Evolutionary conservation across 2,329 filamentous ascomycete species (phyloP), one percentile per base, ranked within the genome.

Genomic region (Beauveria bassiana): DNA sequence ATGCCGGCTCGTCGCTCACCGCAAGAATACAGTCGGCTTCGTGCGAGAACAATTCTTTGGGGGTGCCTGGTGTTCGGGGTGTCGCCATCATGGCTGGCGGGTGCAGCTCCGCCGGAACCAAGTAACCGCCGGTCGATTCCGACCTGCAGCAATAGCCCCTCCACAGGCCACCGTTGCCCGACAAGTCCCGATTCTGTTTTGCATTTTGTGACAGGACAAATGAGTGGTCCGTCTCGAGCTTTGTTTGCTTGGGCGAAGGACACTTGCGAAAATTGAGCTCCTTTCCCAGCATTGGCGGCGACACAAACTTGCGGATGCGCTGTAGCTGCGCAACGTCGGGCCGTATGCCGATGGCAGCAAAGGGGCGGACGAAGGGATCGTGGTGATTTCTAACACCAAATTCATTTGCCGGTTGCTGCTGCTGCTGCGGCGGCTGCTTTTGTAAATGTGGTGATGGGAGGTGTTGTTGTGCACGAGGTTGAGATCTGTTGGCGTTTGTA

Each of bases 221-320:
- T 66, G 77, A 83, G 69, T 91, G 89, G 61, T 90, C 87, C 1
- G 89, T 86, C 70, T 96, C 91, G 68, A 96, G 88, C 68, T 91
- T 87, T 18, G 92, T 96, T 60, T 87, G 84, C 72, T 93, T 88
- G 6, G 93, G 93, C 28, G 93, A 96, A 10, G 83, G 81, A 71
- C 91, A 96, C 71, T 83, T 84, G 40, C 91, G 90, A 71, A 97
- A 96, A 28, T 81, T 79, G 60, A 98, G 82, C 66, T 96, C 89
- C 62, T 80, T 77, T 61, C 93, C 93, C 12, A 96, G 84, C 92
- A 98, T 96, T 10, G 93, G 93, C 46, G 93, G 93, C 63, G 86
- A 86, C 68, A 81, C 78, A 24, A 78, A 78, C 65, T 81, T 75
- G 62, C 81, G 81, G 69, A 79, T 77, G 68, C 77, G 77, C 62